These are phyloP conservation scores for Lentinula sp. DNA, from an alignment of 768 basidiomycete species.

Conservation along the genomic window DNA sequence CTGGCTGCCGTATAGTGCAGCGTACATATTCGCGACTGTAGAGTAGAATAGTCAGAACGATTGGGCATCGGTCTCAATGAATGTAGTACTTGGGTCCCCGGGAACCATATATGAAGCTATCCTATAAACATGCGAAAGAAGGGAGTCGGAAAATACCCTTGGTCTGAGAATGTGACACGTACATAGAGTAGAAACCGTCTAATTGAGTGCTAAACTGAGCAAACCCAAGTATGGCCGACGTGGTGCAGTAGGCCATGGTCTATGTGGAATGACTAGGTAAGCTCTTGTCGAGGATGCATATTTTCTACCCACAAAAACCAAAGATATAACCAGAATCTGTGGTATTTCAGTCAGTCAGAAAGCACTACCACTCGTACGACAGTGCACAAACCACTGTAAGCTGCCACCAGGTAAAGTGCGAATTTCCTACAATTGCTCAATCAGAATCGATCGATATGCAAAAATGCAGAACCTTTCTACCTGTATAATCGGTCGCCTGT, in stretches of 20 bases:
- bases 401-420: conserved; percentile 20
- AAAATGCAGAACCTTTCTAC: not conserved
- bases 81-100: conserved; percentile 18
- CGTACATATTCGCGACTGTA: conserved; percentile 28
- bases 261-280: not conserved
- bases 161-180: not conserved
- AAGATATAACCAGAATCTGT: conserved; percentile 16
- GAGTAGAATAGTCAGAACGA: conserved; percentile 15
- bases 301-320: conserved; percentile 11
- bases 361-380: not conserved
- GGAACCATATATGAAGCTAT: conserved; percentile 23
- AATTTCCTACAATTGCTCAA: not conserved
- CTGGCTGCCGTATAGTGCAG: conserved; percentile 21
- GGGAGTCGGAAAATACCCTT: conserved; percentile 8
- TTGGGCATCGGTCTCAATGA: not conserved
- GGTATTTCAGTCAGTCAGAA: conserved; percentile 11
- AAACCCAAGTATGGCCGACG: conserved; percentile 14
- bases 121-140: conserved; percentile 8
- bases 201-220: conserved; percentile 1
- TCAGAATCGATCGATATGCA: not conserved
- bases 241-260: conserved; percentile 3
- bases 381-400: conserved; percentile 13
- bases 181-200: conserved; percentile 8
- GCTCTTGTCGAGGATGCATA: not conserved
- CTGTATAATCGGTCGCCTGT: conserved; percentile 21